Conservation (phyloP, 2,329 filamentous ascomycete species). For the Xylariaceae sp. region DNA sequence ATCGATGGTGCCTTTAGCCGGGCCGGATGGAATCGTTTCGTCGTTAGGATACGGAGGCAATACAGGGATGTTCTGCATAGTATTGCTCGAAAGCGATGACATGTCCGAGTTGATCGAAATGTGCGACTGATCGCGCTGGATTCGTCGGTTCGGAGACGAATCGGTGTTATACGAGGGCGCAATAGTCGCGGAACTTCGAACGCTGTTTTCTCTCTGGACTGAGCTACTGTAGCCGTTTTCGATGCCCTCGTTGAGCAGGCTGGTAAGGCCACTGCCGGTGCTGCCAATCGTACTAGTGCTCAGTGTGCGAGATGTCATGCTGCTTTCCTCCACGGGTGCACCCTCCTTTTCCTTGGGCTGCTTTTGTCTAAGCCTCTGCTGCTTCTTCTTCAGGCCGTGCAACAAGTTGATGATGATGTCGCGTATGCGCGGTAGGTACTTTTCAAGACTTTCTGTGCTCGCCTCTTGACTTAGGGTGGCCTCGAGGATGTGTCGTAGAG, state of each 20-base stretch:
- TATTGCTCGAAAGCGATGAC: slow-evolving; percentile 66
- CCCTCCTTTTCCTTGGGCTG: slow-evolving; percentile 54
- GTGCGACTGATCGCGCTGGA: slow-evolving; percentile 49
- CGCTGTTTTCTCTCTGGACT: slow-evolving; percentile 33
- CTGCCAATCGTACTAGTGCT: slow-evolving; percentile 57
- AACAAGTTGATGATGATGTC: slow-evolving; percentile 98
- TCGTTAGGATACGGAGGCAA: slow-evolving; percentile 66
- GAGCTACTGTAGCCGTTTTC: slow-evolving; percentile 47
- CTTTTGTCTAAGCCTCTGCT: slow-evolving; percentile 73
- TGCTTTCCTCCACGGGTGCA: slow-evolving; percentile 32
- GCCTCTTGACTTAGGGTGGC: slow-evolving; percentile 96
- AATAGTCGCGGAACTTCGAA: slow-evolving; percentile 19
- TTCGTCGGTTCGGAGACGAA: slow-evolving; percentile 46
- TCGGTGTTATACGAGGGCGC: slow-evolving; percentile 27
- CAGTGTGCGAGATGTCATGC: slow-evolving; percentile 45
- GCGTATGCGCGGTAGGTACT: slow-evolving; percentile 86
- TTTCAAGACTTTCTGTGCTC: slow-evolving; percentile 86
- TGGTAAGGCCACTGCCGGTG: slow-evolving; percentile 52
- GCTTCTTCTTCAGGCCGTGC: slow-evolving; percentile 94
- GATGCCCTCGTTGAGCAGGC: slow-evolving; percentile 54
- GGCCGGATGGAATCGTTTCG: slow-evolving; percentile 43
- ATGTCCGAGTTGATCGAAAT: slow-evolving; percentile 51
- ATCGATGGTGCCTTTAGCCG: slow-evolving; percentile 44
- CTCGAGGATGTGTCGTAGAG: slow-evolving; percentile 84
- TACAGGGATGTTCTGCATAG: slow-evolving; percentile 71